A percentile compares a stretch with the other conserved stretches of the same genome.
These are phyloP conservation scores for Blastomyces silverae DNA, from an alignment of 2,329 filamentous ascomycete species.

Conservation along the genomic window DNA sequence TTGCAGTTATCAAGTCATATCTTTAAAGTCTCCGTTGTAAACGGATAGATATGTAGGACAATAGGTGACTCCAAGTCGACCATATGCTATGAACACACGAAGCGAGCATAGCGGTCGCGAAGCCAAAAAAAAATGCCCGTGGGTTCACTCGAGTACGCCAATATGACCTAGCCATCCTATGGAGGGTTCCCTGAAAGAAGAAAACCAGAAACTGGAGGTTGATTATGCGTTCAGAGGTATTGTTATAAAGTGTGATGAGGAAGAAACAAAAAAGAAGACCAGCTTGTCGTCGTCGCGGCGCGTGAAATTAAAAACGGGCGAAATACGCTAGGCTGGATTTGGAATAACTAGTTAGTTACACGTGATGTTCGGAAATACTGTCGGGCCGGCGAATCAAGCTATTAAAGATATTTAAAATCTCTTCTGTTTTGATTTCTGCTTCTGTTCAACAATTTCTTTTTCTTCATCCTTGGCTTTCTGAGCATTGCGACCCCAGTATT, in stretches of 20 bases:
- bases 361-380: neutral
- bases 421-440: neutral
- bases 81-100: slow-evolving; percentile 29
- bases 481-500: neutral
- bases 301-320: neutral
- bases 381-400: slow-evolving; percentile 7
- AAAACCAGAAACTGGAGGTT: slow-evolving; percentile 39
- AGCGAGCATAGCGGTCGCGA: slow-evolving; percentile 28
- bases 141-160: slow-evolving; percentile 41
- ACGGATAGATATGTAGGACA: slow-evolving; percentile 32
- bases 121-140: slow-evolving; percentile 15
- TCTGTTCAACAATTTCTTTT: neutral
- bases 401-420: neutral
- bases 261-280: slow-evolving; percentile 23
- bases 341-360: too few relatives aligned
- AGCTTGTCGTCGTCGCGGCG: neutral
- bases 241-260: slow-evolving; percentile 35
- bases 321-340: neutral
- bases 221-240: slow-evolving; percentile 43
- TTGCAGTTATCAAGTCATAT: neutral
- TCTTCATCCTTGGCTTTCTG: neutral
- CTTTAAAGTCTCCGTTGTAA: neutral
- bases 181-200: slow-evolving; percentile 15
- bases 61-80: slow-evolving; percentile 32
- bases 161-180: slow-evolving; percentile 46